Conservation (phyloP, 1,284 basidiomycete genomes). For the Ceratobasidium sp. region DNA sequence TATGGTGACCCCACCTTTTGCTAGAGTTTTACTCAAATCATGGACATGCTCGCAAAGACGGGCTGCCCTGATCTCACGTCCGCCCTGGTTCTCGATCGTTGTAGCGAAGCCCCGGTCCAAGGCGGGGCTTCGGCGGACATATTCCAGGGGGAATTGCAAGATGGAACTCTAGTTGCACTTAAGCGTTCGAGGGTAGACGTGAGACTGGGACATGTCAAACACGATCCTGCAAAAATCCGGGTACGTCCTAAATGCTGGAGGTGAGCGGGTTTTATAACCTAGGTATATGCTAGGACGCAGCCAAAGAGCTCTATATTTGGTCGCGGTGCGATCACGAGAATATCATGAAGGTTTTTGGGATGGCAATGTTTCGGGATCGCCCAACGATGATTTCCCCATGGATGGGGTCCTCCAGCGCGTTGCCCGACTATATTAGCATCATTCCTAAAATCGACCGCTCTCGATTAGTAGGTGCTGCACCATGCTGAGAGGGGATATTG, state of each 20-base stretch:
- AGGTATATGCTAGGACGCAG: neutral
- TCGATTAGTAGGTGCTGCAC: too few species aligned
- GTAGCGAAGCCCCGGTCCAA: neutral
- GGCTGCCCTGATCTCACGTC: neutral
- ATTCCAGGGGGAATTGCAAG: neutral
- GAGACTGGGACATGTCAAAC: too few species aligned
- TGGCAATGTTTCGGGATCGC: neutral
- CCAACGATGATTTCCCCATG: neutral
- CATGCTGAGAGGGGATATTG: too few species aligned
- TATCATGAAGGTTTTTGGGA: neutral
- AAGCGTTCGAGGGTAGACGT: slow-evolving; percentile 6
- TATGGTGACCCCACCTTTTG: neutral
- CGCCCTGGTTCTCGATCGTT: neutral
- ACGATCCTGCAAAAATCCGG: too few species aligned
- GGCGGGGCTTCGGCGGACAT: neutral
- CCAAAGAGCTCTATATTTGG: neutral
- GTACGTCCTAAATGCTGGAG: too few species aligned
- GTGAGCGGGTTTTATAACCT: too few species aligned
- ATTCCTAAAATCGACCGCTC: too few species aligned
- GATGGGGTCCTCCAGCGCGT: too few species aligned
- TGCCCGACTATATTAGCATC: too few species aligned
- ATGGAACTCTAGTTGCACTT: slow-evolving; percentile 2
- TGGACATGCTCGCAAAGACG: neutral
- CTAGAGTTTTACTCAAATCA: neutral
- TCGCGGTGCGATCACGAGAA: slow-evolving; percentile 1